These are phyloP conservation scores for Phlebiopsis flavidoalba DNA, from an alignment of 768 basidiomycete genomes.

Conservation along the genomic window DNA sequence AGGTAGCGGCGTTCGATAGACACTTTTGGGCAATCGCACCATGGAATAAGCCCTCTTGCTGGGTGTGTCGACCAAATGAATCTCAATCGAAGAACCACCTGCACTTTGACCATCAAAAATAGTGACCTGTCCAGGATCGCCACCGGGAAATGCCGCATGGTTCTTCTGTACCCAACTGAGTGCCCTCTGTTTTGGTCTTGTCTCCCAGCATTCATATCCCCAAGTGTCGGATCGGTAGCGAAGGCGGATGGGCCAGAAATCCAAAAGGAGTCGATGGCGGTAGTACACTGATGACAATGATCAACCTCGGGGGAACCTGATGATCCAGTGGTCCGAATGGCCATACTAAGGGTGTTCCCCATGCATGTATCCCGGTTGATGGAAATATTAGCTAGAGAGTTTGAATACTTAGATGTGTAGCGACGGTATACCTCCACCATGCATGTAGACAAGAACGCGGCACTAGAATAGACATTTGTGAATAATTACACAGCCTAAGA, in stretches of 20 bases:
- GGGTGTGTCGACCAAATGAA: constrained; percentile 51
- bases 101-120: constrained; percentile 61
- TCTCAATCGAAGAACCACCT: constrained; percentile 50
- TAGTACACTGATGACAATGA: constrained; percentile 64
- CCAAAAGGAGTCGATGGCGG: constrained; percentile 48
- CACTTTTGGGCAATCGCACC: constrained; percentile 60
- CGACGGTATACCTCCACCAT: constrained; percentile 25
- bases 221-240: constrained; percentile 26
- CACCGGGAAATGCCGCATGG: constrained; percentile 35
- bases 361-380: constrained; percentile 34
- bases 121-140: constrained; percentile 35
- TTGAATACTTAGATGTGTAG: neutral
- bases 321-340: constrained; percentile 62
- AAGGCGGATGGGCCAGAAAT: constrained; percentile 53
- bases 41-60: constrained; percentile 38
- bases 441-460: constrained; percentile 38
- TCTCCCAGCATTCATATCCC: constrained; percentile 51
- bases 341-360: constrained; percentile 63
- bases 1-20: constrained; percentile 48
- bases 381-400: neutral
- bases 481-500: neutral
- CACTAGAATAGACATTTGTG: constrained; percentile 12
- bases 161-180: constrained; percentile 35
- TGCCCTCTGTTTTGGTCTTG: constrained; percentile 47
- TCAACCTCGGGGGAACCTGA: constrained; percentile 55